Percentiles rank a stretch among this genome's conserved stretches.
Conservation (phyloP, 805 yeast species). For the Blastobotrys americana region DNA sequence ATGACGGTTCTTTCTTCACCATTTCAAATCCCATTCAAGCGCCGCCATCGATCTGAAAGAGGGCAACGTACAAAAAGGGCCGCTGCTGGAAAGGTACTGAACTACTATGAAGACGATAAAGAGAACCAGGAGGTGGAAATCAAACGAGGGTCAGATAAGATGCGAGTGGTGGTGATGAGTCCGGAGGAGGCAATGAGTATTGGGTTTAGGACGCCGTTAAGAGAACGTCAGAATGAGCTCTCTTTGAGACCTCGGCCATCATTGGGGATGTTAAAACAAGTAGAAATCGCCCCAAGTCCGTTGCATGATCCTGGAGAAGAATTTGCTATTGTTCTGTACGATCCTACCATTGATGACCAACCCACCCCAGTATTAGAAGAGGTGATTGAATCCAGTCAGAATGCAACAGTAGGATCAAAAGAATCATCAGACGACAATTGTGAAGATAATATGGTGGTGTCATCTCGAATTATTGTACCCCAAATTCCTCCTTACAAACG, state of each 20-base stretch:
- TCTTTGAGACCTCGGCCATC: slow-evolving; percentile 55
- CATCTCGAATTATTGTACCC: background rate
- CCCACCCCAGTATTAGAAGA: slow-evolving; percentile 14
- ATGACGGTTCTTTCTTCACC: background rate
- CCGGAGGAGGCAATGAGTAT: background rate
- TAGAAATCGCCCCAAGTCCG: slow-evolving; percentile 72
- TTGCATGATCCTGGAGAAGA: slow-evolving; percentile 93
- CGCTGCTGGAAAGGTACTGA: background rate
- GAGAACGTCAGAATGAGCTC: slow-evolving; percentile 13
- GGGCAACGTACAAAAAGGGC: background rate
- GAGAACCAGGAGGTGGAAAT: background rate
- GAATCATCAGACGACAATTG: background rate
- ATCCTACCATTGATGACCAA: slow-evolving; percentile 76
- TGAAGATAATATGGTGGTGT: background rate
- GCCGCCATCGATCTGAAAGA: background rate
- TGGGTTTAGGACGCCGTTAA: slow-evolving; percentile 15
- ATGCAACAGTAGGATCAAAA: background rate
- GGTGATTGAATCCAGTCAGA: slow-evolving; percentile 5
- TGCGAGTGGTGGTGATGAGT: background rate
- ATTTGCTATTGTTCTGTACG: slow-evolving; percentile 88
- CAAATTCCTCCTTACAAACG: background rate
- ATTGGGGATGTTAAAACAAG: slow-evolving; percentile 67
- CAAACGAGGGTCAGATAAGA: no score
- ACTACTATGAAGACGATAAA: background rate
- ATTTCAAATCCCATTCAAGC: background rate